Evolutionary conservation across 106 monocot species (phyloP).

Genomic region (Alisma plantagoaquatica): DNA sequence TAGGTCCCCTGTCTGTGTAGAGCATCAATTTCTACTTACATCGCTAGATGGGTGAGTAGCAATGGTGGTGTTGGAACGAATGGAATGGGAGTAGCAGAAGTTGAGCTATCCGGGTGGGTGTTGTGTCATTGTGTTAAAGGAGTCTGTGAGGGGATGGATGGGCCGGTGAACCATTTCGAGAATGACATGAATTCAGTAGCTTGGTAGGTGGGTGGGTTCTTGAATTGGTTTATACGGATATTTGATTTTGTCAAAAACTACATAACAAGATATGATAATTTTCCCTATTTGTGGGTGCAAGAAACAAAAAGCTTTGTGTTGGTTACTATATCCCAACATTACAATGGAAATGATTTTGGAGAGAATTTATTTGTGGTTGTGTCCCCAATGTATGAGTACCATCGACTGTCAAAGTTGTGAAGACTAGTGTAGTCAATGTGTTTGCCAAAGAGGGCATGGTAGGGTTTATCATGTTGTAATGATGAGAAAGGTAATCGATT

Average conservation of each 20-base stretch:
- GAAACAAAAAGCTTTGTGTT: neutral
- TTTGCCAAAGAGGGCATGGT: neutral
- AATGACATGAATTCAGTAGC: neutral
- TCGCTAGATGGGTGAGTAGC: neutral
- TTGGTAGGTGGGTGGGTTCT: too few species aligned
- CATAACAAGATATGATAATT: neutral
- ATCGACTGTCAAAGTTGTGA: neutral
- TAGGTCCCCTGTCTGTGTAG: neutral
- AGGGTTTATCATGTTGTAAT: neutral
- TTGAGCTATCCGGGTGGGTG: too few species aligned
- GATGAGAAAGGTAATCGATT: neutral
- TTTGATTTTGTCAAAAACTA: neutral
- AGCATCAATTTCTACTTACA: neutral
- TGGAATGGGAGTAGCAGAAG: neutral
- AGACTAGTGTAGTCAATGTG: neutral
- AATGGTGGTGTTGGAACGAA: neutral
- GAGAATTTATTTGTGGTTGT: neutral
- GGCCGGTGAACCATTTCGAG: neutral
- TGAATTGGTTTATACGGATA: neutral
- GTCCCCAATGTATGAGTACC: neutral
- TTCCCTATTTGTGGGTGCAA: neutral
- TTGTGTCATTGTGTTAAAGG: too few species aligned
- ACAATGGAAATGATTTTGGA: constrained; percentile 1
- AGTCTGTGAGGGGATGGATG: neutral
- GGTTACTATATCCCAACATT: neutral